Percentiles rank a stretch among this genome's conserved stretches.
Evolutionary conservation across 805 yeast species (phyloP).

Genomic region (Millerozyma acaciae): DNA sequence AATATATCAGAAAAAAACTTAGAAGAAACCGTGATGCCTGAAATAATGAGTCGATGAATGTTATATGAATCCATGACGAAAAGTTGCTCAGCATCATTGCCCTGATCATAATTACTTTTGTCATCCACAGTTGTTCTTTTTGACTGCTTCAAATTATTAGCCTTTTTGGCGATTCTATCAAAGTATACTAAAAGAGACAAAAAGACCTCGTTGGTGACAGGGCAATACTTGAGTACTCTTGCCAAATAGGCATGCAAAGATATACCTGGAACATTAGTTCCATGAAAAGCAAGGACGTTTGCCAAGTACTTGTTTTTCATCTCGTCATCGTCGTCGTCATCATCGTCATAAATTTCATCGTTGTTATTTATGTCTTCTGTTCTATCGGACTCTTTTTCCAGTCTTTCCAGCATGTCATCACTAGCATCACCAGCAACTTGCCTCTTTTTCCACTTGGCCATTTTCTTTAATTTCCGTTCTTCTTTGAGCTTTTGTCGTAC

Average conservation of each 20-base stretch:
- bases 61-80: slow-evolving; percentile 96
- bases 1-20: slow-evolving; percentile 93
- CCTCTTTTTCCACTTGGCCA: slow-evolving; percentile 15
- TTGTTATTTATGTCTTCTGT: neutral
- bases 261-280: slow-evolving; percentile 95
- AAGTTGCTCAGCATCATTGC: slow-evolving; percentile 45
- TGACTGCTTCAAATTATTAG: slow-evolving; percentile 45
- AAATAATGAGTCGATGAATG: slow-evolving; percentile 87
- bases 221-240: slow-evolving; percentile 92
- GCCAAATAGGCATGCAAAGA: slow-evolving; percentile 83
- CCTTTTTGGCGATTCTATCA: slow-evolving; percentile 86
- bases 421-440: slow-evolving; percentile 1
- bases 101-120: slow-evolving; percentile 9
- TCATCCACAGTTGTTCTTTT: slow-evolving; percentile 8
- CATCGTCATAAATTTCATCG: slow-evolving; percentile 11
- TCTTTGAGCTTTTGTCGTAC: slow-evolving; percentile 34
- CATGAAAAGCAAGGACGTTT: slow-evolving; percentile 86
- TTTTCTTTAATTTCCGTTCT: slow-evolving; percentile 25
- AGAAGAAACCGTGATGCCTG: slow-evolving; percentile 93
- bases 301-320: slow-evolving; percentile 53
- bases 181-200: slow-evolving; percentile 85
- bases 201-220: slow-evolving; percentile 97
- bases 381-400: slow-evolving; percentile 5
- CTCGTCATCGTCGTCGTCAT: slow-evolving; percentile 38
- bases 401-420: slow-evolving; percentile 7